A percentile compares a stretch with the other conserved stretches of the same genome.
Conservation (phyloP, 1,284 basidiomycete genomes). For the Ustilago crameri region DNA sequence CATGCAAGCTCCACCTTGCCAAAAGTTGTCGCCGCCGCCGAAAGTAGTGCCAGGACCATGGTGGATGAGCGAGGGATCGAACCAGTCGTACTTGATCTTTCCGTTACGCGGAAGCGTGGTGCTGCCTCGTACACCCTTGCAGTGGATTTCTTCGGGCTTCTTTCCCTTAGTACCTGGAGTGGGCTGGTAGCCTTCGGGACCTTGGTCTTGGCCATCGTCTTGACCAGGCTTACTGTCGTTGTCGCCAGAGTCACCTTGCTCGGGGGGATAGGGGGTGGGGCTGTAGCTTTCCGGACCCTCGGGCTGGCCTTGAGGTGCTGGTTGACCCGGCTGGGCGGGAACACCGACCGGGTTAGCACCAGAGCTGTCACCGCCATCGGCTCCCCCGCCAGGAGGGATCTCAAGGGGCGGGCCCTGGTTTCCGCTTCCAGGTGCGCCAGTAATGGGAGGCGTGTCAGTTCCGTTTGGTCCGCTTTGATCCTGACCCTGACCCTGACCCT, state of each 20-base stretch:
- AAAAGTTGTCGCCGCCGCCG: conserved; percentile 23
- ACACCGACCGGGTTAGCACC: not conserved
- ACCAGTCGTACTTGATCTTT: conserved; percentile 22
- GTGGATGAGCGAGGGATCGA: conserved; percentile 26
- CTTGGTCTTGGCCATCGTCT: conserved; percentile 4
- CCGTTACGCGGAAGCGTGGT: conserved; percentile 8
- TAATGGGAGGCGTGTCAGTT: not conserved
- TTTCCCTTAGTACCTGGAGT: not conserved
- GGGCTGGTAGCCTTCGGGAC: not conserved
- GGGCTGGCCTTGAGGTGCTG: too few species aligned
- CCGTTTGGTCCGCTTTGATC: too few species aligned
- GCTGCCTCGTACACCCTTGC: conserved; percentile 22
- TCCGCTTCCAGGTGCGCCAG: not conserved
- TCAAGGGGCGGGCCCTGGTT: not conserved
- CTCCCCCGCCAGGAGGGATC: not conserved
- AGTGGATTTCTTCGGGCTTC: conserved; percentile 9
- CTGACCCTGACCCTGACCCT: not conserved
- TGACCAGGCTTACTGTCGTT: not conserved
- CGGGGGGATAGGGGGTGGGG: not conserved
- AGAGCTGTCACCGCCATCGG: not conserved
- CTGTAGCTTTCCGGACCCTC: too few species aligned
- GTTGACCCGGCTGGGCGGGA: not conserved
- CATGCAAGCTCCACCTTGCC: conserved; percentile 51
- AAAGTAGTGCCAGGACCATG: conserved; percentile 43
- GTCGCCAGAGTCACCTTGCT: not conserved